Evolutionary conservation across 202 grass and related monocot genomes (phyloP), one percentile per base, ranked within the genome.

Genomic region (Sporobolus alterniflorus): DNA sequence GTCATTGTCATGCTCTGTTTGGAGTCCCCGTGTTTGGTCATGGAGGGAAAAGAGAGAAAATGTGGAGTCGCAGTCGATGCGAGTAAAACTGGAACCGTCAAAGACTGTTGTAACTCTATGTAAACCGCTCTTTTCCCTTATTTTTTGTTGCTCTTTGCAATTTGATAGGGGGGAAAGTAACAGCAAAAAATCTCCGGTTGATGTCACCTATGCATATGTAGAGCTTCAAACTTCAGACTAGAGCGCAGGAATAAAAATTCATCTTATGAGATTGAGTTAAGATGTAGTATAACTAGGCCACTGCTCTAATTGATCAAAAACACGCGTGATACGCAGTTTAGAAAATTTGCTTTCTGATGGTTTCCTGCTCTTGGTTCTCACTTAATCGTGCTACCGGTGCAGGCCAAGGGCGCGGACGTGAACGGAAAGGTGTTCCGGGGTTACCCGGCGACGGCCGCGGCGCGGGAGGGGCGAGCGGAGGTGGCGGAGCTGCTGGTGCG

Each of bases 351-450:
- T 71, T 73, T 61, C 22, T 33, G 25, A 74, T 13, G 36, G 40
- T 24, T 64, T 13, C 16, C 36, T 0, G 63, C 15, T n/a, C n/a
- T n/a, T n/a, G n/a, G n/a, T n/a, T 30, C 16, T 69, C 10, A 39
- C 52, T 41, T 55, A 4, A 18, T 40, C 10, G 68, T 67, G 40
- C 69, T 29, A 24, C 28, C 47, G 17, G 33, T 54, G 87, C 87
- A 99, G 96, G 93, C 75, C 31, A 92, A 90, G 28, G 91, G 97
- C 0, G 97, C 93, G 18, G 97, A 99, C 64, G 97, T 96, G 80
- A 99, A 99, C 75, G 91, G 94, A 32, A 92, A 92, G 67, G 82
- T 92, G 70, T 99, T 94, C 82, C 80, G 84, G 1, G 96, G 96
- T 0, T 94, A 96, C 64, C 86, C 96, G 40, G 26, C 90, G 57